Base-by-base conservation (phyloP, 1,284 basidiomycete species). In the Ceratobasidium theobromae region DNA sequence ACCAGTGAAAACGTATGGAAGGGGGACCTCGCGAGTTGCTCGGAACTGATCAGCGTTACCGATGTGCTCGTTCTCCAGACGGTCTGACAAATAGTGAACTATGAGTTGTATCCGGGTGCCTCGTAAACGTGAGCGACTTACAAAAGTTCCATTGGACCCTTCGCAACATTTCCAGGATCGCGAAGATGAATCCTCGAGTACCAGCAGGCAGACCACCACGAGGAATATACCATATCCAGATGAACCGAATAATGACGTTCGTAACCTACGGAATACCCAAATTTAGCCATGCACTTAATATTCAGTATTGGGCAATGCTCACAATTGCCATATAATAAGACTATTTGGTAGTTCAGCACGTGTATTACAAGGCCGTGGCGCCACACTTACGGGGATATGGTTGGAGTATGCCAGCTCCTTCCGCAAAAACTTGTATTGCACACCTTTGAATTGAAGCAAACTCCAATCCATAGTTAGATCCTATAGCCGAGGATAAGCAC, bases 101-200 rank as follows among this genome's bases (percentile, higher is more conserved):
- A 25, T 21, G 33, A 9, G 12, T 23, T n/a, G 28, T 4, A 64
- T 69, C 55, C 70, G 62, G 41, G 41, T 14, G 23, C 25, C 28
- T 6, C 18, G 12, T 14, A 57, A 16, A 53, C 55, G 30, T 43
- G 21, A 65, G 23, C 14, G n/a, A 76, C 86, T 73, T 68, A 93
- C 92, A 89, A 74, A 96, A 92, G 76, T 97, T 97, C 95, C 95
- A 98, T 71, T 91, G 90, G 77, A 86, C 87, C 55, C 95, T 82
- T 33, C 95, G 79, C 1, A 93, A 73, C 78, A 94, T 85, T 74
- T 98, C 95, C 33, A 92, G 74, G 60, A 88, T 72, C 0, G 82
- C 92, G 6, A 80, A 84, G 58, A 93, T 78, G 76, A 92, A 94
- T 0, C 84, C 79, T 21, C 89, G 82, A 25, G 89, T 62, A 55